phyloP scores from a whole-genome alignment of 768 basidiomycete species.

The Termitomyces sp. region DNA sequence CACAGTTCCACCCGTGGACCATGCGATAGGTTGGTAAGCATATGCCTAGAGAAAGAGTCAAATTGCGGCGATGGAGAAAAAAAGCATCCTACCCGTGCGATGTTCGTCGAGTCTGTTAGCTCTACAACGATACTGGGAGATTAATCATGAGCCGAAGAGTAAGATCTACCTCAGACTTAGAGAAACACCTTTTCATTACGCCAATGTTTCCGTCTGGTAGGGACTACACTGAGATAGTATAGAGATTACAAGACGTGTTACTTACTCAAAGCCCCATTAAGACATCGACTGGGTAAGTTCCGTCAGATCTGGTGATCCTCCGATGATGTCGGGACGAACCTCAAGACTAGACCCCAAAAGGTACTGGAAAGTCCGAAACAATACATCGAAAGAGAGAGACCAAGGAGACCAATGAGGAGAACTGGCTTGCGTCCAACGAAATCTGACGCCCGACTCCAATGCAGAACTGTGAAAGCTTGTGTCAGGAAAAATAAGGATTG shows the following conservation, averaged over 20 bases:
- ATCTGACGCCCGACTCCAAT: conserved; percentile 74
- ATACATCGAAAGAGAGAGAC: conserved; percentile 63
- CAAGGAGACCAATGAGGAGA: conserved; percentile 58
- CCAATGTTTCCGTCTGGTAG: conserved; percentile 54
- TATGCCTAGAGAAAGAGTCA: conserved; percentile 38
- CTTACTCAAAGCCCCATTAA: conserved; percentile 69
- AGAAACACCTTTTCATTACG: conserved; percentile 51
- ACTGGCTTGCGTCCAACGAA: conserved; percentile 71
- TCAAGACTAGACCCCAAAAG: conserved; percentile 57
- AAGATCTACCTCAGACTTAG: background rate
- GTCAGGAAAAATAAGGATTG: conserved; percentile 75
- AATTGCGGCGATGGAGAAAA: background rate
- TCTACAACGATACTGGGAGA: conserved; percentile 58
- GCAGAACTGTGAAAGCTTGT: conserved; percentile 65
- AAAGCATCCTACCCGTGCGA: conserved; percentile 41
- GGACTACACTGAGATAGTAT: background rate
- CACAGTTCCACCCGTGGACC: conserved; percentile 23
- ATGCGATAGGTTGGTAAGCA: conserved; percentile 57
- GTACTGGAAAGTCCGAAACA: conserved; percentile 69
- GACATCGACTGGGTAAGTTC: conserved; percentile 39
- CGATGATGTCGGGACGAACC: conserved; percentile 21
- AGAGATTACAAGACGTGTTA: conserved; percentile 1
- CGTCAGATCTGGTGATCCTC: background rate
- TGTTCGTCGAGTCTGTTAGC: conserved; percentile 68
- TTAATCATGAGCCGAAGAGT: background rate